These are phyloP conservation scores for Vachellia collinsii DNA, from an alignment of 306 rosid species.

Conservation along the genomic window DNA sequence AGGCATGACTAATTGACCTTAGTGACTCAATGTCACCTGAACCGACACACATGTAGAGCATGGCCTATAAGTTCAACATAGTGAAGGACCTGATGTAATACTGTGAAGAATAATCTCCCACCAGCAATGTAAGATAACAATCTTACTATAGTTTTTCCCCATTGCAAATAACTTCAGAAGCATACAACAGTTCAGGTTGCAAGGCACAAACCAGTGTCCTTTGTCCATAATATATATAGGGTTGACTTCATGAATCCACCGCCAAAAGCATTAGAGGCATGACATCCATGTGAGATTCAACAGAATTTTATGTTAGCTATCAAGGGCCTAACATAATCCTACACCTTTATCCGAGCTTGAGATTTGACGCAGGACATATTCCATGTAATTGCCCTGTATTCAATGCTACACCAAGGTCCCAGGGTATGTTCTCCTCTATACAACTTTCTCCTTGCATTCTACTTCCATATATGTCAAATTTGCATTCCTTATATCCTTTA, in stretches of 20 bases:
- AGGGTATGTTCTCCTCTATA: background rate
- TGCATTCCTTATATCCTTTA: background rate
- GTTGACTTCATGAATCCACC: background rate
- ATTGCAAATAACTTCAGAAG: background rate
- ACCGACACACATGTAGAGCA: background rate
- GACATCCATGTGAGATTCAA: no score
- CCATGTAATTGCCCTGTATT: background rate
- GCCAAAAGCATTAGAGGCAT: background rate
- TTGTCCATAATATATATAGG: background rate
- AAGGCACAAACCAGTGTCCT: background rate
- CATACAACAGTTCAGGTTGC: background rate
- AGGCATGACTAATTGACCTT: background rate
- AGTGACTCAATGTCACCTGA: background rate
- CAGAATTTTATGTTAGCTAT: no score
- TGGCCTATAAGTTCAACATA: background rate
- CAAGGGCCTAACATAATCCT: no score
- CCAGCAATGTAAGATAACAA: background rate
- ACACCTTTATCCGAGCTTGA: no score
- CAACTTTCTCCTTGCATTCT: background rate
- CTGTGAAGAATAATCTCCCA: background rate
- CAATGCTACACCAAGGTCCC: background rate
- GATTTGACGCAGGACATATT: background rate
- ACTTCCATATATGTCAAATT: background rate
- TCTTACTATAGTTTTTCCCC: background rate
- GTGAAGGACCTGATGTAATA: background rate